These are phyloP conservation scores for Hyaloscypha hepaticicola DNA, from an alignment of 495 filamentous ascomycete species.

Conservation along the genomic window DNA sequence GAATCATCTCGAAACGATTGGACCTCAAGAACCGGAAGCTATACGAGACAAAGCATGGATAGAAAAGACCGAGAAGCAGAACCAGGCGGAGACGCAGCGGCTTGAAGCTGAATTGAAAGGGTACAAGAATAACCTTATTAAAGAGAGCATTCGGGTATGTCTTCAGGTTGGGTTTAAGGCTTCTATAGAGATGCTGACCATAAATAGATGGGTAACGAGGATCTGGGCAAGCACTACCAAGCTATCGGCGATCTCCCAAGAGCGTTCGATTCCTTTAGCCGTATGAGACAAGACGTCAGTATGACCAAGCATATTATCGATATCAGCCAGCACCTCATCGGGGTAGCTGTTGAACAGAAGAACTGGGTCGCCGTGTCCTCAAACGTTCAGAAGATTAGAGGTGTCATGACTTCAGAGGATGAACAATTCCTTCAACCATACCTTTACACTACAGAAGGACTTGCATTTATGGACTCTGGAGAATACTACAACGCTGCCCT, in stretches of 20 bases:
- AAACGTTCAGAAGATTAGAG: constrained; percentile 66
- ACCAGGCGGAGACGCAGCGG: constrained; percentile 65
- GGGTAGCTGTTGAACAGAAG: constrained; percentile 62
- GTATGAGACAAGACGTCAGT: constrained; percentile 75
- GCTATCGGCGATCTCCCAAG: constrained; percentile 58
- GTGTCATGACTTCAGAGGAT: constrained; percentile 49
- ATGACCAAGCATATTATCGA: constrained; percentile 67
- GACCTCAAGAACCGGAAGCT: constrained; percentile 67
- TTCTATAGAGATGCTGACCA: constrained; percentile 1
- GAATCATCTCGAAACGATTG: constrained; percentile 58
- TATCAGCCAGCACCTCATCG: constrained; percentile 68
- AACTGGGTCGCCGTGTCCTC: constrained; percentile 66
- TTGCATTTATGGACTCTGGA: constrained; percentile 65
- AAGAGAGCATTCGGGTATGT: constrained; percentile 90
- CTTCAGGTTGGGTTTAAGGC: not conserved
- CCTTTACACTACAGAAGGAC: constrained; percentile 63
- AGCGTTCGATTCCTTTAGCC: constrained; percentile 65
- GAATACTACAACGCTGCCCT: constrained; percentile 72
- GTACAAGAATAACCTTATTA: constrained; percentile 97
- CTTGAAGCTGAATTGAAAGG: constrained; percentile 81
- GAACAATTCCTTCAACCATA: constrained; percentile 64
- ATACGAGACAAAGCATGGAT: constrained; percentile 69
- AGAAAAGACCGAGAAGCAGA: constrained; percentile 56
- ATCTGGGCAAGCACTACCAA: constrained; percentile 68
- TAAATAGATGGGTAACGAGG: constrained; percentile 71